Evolutionary conservation across 176 grass and related monocot species (phyloP), one percentile per base, ranked within the genome.

Genomic region (Triticum turgidum): DNA sequence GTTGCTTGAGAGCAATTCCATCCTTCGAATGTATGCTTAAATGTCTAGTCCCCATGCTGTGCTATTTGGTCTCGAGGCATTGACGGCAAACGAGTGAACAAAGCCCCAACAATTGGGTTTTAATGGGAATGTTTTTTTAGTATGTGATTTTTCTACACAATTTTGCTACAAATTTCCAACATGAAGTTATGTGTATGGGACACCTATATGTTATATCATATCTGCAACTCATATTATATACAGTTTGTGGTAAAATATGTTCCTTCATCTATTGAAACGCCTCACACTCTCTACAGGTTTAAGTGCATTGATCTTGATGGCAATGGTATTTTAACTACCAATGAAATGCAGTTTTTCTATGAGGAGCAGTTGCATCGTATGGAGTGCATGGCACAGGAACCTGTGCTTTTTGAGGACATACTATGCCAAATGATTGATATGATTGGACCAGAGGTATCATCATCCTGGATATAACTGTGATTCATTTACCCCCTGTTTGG

Each of bases 361-460:
- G 97, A 99, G 83, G 97, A 99, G 89, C 97, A 99, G 79, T 89
- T 99, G 87, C 97, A 99, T 81, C 87, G 97, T 6, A 99, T 99
- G 97, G 97, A 99, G 65, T 99, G 97, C 86, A 94, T 97, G 97
- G 90, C 97, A 69, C 97, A 99, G 76, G 97, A 99, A 79, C 94
- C 97, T 85, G 97, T 99, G 65, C 92, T 97, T 56, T 99, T 99
- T 90, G 94, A 97, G 88, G 97, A 99, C 82, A 97, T 99, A 90
- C 73, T 99, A 79, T 99, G 97, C 80, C 97, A 99, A 79, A 99
- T 99, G 94, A 92, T 99, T 85, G 97, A 99, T 92, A 99, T 99
- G 97, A 94, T 99, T 92, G 88, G 80, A 74, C 97, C 97, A 80
- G 92, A 99, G 97, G 97, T 99, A 83, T 52, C 66, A 83, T 52